Percentiles rank a stretch among this genome's conserved stretches.
Evolutionary conservation across 306 rosid species (phyloP).

Genomic region (Cicer chorassanicum): DNA sequence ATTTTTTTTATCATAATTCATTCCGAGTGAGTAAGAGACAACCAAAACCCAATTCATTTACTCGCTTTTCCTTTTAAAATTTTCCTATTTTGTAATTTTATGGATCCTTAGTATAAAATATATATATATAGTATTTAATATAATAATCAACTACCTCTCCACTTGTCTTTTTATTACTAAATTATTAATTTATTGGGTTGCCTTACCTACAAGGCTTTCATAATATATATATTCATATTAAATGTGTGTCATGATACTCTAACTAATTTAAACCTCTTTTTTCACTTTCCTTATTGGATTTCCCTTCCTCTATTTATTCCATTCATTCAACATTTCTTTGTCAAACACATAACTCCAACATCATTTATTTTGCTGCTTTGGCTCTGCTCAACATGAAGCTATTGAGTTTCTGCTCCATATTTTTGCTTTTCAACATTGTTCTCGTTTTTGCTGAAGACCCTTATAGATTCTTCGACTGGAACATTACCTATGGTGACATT

Average conservation of each 20-base stretch:
- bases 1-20: no score
- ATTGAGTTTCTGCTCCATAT: constrained; percentile 39
- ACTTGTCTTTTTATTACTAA: neutral
- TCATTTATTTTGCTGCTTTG: neutral
- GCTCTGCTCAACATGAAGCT: constrained; percentile 32
- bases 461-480: constrained; percentile 79
- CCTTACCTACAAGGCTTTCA: constrained; percentile 17
- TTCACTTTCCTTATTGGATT: neutral
- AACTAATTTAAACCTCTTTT: constrained; percentile 7
- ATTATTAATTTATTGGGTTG: neutral
- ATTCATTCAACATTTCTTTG: constrained; percentile 5
- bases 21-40: no score
- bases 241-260: constrained; percentile 18
- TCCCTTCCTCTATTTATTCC: neutral
- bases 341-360: constrained; percentile 7
- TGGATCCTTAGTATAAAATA: neutral
- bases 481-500: constrained; percentile 72
- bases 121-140: neutral
- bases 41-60: neutral
- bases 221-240: constrained; percentile 26
- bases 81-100: neutral
- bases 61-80: neutral
- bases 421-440: constrained; percentile 36
- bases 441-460: constrained; percentile 61
- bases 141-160: constrained; percentile 8